Base-by-base conservation (phyloP, 1,284 basidiomycete species). In the Boletellus deceptivus region DNA sequence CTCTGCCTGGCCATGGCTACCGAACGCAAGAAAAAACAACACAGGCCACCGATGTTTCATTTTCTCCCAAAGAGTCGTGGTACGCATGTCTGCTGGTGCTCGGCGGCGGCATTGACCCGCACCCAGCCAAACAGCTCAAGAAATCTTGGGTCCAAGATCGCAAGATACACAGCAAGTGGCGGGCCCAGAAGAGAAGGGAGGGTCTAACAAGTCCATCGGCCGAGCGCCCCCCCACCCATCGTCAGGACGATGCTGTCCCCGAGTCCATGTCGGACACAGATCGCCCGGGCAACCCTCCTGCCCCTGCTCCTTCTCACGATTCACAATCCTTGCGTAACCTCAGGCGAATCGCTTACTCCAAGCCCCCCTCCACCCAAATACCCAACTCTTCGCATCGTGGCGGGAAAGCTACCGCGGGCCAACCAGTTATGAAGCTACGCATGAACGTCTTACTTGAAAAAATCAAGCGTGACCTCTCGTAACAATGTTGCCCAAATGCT, bases 391-490 rank as follows among this genome's bases (percentile, higher is more conserved):
- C 77, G 17, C 71, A 69, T 37, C 50, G 52, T 31, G 55, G 58
- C 40, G 55, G 59, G 25, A 59, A 59, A 37, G 60, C 61, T 35
- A 52, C 61, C 25, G 51, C 76, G 58, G 71, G 83, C 6, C 89
- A 90, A 60, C 88, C 88, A 10, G 79, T 89, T 61, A 91, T 91
- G 89, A 84, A 83, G 57, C 64, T 85, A 49, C 79, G 88, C 24
- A 91, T 91, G 88, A 78, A 80, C 56, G 82, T 78, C n/a, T 77
- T 91, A 75, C 75, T 91, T 41, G 84, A 86, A 61, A 84, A 82
- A 64, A 89, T 90, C 56, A 86, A 87, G 67, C 78, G 77, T 45
- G 78, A 84, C 57, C 67, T 72, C 47, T 62, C 69, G 47, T 58
- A 60, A 37, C 22, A 16, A 31, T 31, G 29, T 25, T 25, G 25